phyloP scores from a whole-genome alignment of 2,329 filamentous ascomycete genomes.

The Tolypocladium cylindrosporum region DNA sequence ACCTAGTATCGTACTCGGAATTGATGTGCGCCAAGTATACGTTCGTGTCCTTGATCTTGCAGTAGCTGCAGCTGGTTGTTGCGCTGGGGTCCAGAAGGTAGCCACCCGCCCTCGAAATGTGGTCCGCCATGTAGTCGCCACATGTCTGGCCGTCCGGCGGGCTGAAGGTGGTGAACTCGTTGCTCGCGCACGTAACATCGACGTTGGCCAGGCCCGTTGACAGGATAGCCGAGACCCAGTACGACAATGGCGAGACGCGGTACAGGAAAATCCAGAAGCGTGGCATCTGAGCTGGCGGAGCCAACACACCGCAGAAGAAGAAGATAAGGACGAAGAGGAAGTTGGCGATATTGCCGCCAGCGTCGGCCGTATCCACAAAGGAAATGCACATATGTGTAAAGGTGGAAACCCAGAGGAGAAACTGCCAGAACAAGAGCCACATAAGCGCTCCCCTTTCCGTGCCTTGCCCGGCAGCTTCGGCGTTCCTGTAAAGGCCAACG shows the following conservation, averaged over 20 bases:
- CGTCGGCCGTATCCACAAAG: constrained; percentile 54
- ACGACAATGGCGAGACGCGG: constrained; percentile 46
- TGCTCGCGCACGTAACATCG: not conserved
- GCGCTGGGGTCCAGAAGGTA: not conserved
- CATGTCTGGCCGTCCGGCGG: not conserved
- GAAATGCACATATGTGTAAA: constrained; percentile 58
- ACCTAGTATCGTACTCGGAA: not conserved
- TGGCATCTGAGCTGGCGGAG: constrained; percentile 45
- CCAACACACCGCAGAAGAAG: constrained; percentile 57
- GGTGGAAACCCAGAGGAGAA: constrained; percentile 58
- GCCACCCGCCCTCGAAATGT: not conserved
- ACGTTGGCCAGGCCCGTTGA: not conserved
- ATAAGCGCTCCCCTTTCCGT: constrained; percentile 53
- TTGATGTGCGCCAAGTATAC: not conserved
- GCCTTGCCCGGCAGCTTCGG: not conserved
- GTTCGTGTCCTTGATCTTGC: not conserved
- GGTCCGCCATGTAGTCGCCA: not conserved
- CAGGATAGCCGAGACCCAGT: not conserved
- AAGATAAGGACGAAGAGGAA: constrained; percentile 54
- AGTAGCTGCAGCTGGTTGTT: not conserved
- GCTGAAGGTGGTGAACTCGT: not conserved
- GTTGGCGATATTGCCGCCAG: constrained; percentile 57
- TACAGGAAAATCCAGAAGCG: constrained; percentile 70
- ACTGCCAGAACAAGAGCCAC: constrained; percentile 55
- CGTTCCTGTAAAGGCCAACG: not conserved